A percentile compares a stretch with the other conserved stretches of the same genome.
These are phyloP conservation scores for Hippophae tibetana DNA, from an alignment of 306 rosid species.

Conservation along the genomic window DNA sequence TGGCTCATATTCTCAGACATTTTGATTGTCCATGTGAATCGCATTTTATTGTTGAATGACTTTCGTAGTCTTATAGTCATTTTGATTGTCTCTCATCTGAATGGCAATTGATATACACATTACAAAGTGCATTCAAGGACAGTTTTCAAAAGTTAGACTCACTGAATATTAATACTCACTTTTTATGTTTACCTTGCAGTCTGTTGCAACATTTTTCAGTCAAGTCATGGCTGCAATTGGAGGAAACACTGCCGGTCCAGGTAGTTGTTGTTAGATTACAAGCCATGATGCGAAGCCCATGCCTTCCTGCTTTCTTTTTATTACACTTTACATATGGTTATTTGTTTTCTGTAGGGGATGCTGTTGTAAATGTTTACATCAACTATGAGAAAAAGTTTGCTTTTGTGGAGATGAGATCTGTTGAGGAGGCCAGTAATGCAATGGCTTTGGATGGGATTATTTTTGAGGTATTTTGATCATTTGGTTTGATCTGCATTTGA, in stretches of 20 bases:
- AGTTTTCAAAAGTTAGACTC: too few species aligned
- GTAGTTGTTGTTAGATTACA: constrained; percentile 16
- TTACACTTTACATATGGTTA: constrained; percentile 1
- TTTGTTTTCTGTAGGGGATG: constrained; percentile 57
- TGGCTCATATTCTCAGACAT: background rate
- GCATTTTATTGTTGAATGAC: background rate
- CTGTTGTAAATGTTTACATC: constrained; percentile 93
- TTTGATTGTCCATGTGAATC: background rate
- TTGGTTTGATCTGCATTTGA: background rate
- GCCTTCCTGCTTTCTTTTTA: background rate
- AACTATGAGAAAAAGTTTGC: constrained; percentile 99
- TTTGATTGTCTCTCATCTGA: constrained; percentile 5
- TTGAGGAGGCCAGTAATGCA: constrained; percentile 98
- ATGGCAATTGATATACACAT: background rate
- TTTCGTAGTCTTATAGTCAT: background rate
- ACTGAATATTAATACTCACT: background rate
- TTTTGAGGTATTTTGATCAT: constrained; percentile 54
- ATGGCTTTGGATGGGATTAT: constrained; percentile 99
- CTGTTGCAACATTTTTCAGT: constrained; percentile 96
- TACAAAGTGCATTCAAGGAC: too few species aligned
- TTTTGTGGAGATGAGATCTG: constrained; percentile 98
- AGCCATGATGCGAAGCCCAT: background rate
- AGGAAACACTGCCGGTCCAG: constrained; percentile 99
- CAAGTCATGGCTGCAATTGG: constrained; percentile 96
- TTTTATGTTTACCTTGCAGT: constrained; percentile 41